phyloP scores from a whole-genome alignment of 768 basidiomycete genomes.

The Tricholoma matsutake region DNA sequence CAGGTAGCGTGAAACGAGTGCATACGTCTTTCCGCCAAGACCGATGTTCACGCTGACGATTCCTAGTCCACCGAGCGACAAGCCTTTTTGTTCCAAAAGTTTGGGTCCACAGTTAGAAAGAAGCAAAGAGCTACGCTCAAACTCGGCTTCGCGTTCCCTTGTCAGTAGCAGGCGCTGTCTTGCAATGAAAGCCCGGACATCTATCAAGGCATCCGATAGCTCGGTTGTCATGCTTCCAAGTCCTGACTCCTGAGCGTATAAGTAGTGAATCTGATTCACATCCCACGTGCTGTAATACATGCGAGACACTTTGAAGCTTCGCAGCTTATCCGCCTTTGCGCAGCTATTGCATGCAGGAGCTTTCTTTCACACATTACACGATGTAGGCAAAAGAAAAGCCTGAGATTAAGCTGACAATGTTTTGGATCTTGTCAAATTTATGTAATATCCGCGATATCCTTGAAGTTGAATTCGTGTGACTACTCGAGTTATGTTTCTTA shows the following conservation, averaged over 20 bases:
- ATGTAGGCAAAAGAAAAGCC: too few species aligned
- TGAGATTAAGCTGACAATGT: too few species aligned
- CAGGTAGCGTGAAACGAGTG: neutral
- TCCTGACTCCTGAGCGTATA: too few species aligned
- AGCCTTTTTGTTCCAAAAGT: constrained; percentile 83
- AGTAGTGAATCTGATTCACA: too few species aligned
- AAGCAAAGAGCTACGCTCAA: constrained; percentile 73
- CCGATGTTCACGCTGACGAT: constrained; percentile 75
- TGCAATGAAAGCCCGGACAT: constrained; percentile 47
- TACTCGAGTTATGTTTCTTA: neutral
- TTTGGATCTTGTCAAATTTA: too few species aligned
- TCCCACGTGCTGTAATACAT: too few species aligned
- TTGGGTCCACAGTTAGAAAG: constrained; percentile 81
- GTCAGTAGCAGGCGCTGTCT: constrained; percentile 65
- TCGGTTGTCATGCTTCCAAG: neutral
- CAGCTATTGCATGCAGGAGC: too few species aligned
- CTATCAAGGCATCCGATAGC: neutral
- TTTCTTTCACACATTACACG: too few species aligned
- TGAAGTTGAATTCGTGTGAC: too few species aligned
- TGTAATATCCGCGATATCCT: too few species aligned
- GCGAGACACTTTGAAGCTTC: too few species aligned
- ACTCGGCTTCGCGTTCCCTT: constrained; percentile 80
- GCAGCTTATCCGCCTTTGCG: too few species aligned
- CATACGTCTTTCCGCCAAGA: constrained; percentile 88
- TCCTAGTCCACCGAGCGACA: constrained; percentile 74